phyloP scores from a whole-genome alignment of 2,329 filamentous ascomycete species.

The Colletotrichum tabaci region DNA sequence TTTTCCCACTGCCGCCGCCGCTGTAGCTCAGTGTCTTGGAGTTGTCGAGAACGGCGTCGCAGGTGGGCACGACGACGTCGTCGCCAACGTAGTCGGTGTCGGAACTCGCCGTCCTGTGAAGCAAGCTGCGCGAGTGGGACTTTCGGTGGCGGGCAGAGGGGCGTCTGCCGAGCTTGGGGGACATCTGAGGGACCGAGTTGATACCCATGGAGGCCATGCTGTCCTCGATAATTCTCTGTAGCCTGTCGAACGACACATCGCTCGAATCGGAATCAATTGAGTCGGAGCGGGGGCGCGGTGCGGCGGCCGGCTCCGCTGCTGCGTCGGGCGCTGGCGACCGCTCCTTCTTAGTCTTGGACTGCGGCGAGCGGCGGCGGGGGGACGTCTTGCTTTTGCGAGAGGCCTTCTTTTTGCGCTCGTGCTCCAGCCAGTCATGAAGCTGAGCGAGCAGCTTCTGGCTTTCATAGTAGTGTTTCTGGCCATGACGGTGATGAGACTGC shows the following conservation, averaged over 20 bases:
- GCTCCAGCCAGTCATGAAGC: slow-evolving; percentile 86
- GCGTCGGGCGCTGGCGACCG: slow-evolving; percentile 27
- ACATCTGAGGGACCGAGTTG: slow-evolving; percentile 59
- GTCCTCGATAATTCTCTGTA: slow-evolving; percentile 85
- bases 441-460: slow-evolving; percentile 77
- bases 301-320: slow-evolving; percentile 30
- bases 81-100: slow-evolving; percentile 89
- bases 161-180: slow-evolving; percentile 59
- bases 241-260: slow-evolving; percentile 81
- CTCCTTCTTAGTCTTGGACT: slow-evolving; percentile 31
- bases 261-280: slow-evolving; percentile 78
- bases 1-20: slow-evolving; percentile 62
- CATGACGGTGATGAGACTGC: slow-evolving; percentile 49
- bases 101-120: slow-evolving; percentile 73
- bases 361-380: slow-evolving; percentile 57
- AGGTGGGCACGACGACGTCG: slow-evolving; percentile 87
- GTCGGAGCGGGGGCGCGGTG: slow-evolving; percentile 55
- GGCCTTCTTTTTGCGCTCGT: slow-evolving; percentile 80
- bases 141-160: slow-evolving; percentile 56
- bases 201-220: slow-evolving; percentile 71
- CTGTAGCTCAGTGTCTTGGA: slow-evolving; percentile 87
- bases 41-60: slow-evolving; percentile 90
- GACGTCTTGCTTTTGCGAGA: slow-evolving; percentile 64
- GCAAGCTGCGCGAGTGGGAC: slow-evolving; percentile 56
- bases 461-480: slow-evolving; percentile 55